Evolutionary conservation across 345 rosid species (phyloP), one percentile per base, ranked within the genome.

Genomic region (Gossypium arboreum): DNA sequence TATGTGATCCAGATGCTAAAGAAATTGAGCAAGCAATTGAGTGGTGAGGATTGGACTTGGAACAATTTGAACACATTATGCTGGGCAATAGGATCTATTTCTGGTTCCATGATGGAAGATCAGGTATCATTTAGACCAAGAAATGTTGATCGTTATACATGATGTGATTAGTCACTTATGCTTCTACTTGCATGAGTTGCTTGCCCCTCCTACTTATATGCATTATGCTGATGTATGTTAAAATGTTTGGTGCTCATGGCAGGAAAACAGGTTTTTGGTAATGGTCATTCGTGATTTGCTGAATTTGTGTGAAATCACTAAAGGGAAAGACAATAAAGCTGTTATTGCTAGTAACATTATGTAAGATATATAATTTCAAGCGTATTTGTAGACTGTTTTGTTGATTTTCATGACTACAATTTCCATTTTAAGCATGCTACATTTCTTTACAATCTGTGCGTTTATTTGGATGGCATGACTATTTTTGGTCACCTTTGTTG

Each of bases 11-110:
- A 96, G 99, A 96, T 96, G 99, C 77, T 96, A 78, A 90, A 86
- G 91, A 96, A 96, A 81, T 87, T 96, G 69, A 92, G 90, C 69
- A 96, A 96, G 85, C 99, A 93, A 83, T 78, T 92, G 82, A 89
- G 88, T 75, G 97, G 98, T 73, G 98, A 96, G 85, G 99, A 96
- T 79, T 96, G 98, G 98, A 92, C 92, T 29, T 93, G 98, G 99
- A 96, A 96, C 84, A 96, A 92, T 72, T 71, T 96, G 61, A 96
- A 92, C 80, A 96, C 99, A 16, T 81, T 96, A 69, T 96, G 60
- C 27, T 56, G 60, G 27, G 60, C 27, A 56, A 56, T 56, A 56
- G 60, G 60, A 56, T 56, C 27, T 20, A n/a, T 96, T 58, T 96
- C 99, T 67, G 98, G 99, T 64, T 96, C 99, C 78, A 96, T 96